Evolutionary conservation across 257 asterid genomes (phyloP), one percentile per base, ranked within the genome.

Genomic region (Verbascum thapsus): DNA sequence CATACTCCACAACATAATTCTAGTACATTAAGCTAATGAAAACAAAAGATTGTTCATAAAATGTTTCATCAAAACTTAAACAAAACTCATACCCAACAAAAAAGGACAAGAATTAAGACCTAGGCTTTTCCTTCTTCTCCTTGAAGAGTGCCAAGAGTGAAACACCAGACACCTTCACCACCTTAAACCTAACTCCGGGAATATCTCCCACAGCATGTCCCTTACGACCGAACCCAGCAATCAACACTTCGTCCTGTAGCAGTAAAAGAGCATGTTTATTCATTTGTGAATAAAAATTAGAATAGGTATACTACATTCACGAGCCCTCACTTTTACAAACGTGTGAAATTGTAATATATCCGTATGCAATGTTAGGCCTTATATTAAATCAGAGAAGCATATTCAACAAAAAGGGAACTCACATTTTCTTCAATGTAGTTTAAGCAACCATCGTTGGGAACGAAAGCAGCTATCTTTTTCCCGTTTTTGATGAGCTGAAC

Each of bases 161-260:
- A 5, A 87, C 95, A 11, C 95, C 92, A 11, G 92, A 87, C n/a
- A 87, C 95, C 82, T 84, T 87, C 69, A 87, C 95, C 63, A 87
- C 95, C 88, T 87, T 87, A 76, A 87, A 87, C 48, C 89, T 67
- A 56, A 87, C 95, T 8, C 95, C 95, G 0, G 95, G 92, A 73
- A 87, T 87, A 87, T 87, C 95, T 74, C 95, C 95, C 53, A 87
- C 95, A 0, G 95, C 92, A 13, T 87, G 95, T 50, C 92, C 95
- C 59, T 87, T 87, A 19, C 95, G 89, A 13, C 95, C 95, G 64
- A 87, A 87, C 68, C 95, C 95, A 68, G 95, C 95, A 50, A 87
- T 87, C 85, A 87, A 71, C 56, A 87, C 95, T 70, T 87, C 95
- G 19, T 87, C 92, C 95, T 87, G 84, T 17, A 23, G 50, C 48